These are phyloP conservation scores for Neostapfia colusana DNA, from an alignment of 176 grass and related monocot species.

Conservation along the genomic window DNA sequence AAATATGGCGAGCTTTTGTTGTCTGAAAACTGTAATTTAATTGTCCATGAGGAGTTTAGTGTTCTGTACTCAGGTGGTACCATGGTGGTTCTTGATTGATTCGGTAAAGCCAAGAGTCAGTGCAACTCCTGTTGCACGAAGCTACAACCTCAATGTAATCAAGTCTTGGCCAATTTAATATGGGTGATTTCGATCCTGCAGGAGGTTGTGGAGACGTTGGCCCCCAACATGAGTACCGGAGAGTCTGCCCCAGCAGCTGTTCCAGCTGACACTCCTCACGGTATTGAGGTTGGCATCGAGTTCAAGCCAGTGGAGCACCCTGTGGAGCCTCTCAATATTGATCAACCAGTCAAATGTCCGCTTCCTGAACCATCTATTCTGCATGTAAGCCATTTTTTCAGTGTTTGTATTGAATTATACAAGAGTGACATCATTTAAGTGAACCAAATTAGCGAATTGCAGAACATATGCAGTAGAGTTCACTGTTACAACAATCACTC, in stretches of 20 bases:
- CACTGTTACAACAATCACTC: constrained; percentile 5
- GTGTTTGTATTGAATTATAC: constrained; percentile 1
- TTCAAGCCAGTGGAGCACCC: constrained; percentile 92
- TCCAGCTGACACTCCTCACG: constrained; percentile 45
- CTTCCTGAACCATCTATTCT: constrained; percentile 90
- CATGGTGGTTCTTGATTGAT: not conserved
- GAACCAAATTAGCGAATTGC: not conserved
- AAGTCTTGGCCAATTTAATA: not conserved
- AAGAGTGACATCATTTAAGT: not conserved
- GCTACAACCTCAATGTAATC: not conserved
- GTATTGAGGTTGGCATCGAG: constrained; percentile 57
- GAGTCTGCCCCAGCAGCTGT: constrained; percentile 41
- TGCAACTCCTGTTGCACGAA: not conserved
- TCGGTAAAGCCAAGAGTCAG: not conserved
- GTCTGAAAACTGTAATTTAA: not conserved
- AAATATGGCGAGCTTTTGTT: constrained; percentile 13
- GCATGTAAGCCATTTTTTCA: constrained; percentile 54
- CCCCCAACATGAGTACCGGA: constrained; percentile 40
- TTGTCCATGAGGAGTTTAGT: not conserved
- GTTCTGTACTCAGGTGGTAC: not conserved
- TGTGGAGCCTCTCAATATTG: constrained; percentile 76
- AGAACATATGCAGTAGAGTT: not conserved
- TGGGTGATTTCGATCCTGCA: constrained; percentile 37
- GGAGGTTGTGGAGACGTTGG: constrained; percentile 67
- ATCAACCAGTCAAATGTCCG: constrained; percentile 88